phyloP scores from a whole-genome alignment of 2,329 filamentous ascomycete genomes.

The Rosellinia necatrix region DNA sequence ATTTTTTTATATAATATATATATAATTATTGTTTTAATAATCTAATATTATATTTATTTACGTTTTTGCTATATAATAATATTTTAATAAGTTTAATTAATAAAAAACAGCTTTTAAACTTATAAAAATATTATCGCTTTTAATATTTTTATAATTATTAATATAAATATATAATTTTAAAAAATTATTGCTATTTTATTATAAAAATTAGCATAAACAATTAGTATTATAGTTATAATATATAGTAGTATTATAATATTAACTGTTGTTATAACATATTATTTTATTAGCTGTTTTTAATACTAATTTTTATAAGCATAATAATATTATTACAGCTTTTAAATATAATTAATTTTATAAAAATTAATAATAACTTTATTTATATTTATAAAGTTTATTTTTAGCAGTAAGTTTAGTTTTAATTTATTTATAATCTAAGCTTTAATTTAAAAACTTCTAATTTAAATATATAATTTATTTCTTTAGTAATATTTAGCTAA shows the following conservation, averaged over 20 bases:
- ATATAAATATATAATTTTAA: neutral
- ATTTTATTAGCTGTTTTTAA: neutral
- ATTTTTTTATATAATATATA: neutral
- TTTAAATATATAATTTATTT: neutral
- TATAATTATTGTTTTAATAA: neutral
- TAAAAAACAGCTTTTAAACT: neutral
- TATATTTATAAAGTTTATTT: neutral
- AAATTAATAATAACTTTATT: neutral
- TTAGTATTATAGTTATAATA: neutral
- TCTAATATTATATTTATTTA: neutral
- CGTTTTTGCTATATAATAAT: neutral
- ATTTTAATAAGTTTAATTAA: neutral
- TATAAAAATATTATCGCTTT: neutral
- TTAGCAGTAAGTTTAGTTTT: neutral
- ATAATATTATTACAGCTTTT: neutral
- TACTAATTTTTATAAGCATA: neutral
- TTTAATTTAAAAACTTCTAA: neutral
- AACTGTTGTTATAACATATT: neutral
- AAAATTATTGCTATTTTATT: neutral
- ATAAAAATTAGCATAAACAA: neutral
- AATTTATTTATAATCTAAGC: neutral
- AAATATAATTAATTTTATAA: neutral
- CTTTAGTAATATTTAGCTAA: neutral
- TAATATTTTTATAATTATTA: neutral
- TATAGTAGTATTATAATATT: neutral